A percentile compares a stretch with the other conserved stretches of the same genome.
Conservation (phyloP, 495 filamentous ascomycete genomes). For the Lichenothelia convexa region DNA sequence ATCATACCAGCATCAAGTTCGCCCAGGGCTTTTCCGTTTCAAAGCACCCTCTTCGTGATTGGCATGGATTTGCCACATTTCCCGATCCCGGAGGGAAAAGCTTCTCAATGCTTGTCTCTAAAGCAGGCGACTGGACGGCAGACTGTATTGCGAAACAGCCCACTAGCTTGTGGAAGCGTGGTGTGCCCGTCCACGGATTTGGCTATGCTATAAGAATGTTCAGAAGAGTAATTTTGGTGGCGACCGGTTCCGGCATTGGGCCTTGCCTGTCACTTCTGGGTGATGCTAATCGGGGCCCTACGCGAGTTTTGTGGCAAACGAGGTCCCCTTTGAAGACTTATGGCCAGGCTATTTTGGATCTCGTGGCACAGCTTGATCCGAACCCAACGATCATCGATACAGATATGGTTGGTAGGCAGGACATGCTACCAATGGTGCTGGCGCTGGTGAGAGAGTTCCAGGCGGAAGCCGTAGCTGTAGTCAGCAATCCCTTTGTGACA, state of each 20-base stretch:
- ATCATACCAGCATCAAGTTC: conserved; percentile 29
- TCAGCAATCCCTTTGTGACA: conserved; percentile 57
- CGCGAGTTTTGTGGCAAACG: conserved; percentile 43
- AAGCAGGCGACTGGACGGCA: conserved; percentile 68
- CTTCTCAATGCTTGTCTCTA: conserved; percentile 58
- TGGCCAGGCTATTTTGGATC: conserved; percentile 30
- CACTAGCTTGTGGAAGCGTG: conserved; percentile 35
- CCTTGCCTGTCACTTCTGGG: conserved; percentile 38
- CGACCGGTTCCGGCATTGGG: conserved; percentile 69
- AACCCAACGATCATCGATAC: conserved; percentile 39
- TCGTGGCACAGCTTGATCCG: conserved; percentile 31
- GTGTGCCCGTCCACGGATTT: conserved; percentile 44
- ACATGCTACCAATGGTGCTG: conserved; percentile 40
- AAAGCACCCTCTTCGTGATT: conserved; percentile 48
- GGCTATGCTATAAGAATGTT: conserved; percentile 56
- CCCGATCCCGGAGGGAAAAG: conserved; percentile 31
- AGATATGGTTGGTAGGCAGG: conserved; percentile 26
- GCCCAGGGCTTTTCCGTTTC: conserved; percentile 31
- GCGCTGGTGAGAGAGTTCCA: conserved; percentile 34
- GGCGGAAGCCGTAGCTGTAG: conserved; percentile 58
- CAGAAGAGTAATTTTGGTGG: conserved; percentile 47
- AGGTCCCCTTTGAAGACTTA: conserved; percentile 34
- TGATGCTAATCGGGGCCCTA: conserved; percentile 21
- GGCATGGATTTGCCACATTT: conserved; percentile 70
- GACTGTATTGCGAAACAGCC: conserved; percentile 42